Evolutionary conservation across 306 rosid species (phyloP).

Genomic region (Albizia julibrissin): DNA sequence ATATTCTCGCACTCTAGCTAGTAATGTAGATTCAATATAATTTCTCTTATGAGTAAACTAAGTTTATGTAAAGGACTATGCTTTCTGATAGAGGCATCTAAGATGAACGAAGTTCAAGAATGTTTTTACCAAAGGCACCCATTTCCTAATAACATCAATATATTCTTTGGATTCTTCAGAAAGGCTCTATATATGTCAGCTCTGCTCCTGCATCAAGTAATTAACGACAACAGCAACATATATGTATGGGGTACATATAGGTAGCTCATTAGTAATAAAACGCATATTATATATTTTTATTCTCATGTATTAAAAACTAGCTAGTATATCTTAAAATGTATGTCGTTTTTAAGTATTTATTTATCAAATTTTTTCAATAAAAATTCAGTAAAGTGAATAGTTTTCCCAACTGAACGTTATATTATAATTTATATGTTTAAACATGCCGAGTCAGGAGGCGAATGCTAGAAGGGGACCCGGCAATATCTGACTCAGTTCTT

Average conservation of each 20-base stretch:
- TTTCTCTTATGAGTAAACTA: no score
- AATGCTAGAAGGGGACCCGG: background rate
- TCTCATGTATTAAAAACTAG: background rate
- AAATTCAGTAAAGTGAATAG: background rate
- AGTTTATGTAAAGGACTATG: background rate
- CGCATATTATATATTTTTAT: background rate
- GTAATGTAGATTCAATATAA: no score
- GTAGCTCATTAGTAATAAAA: background rate
- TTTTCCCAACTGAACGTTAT: background rate
- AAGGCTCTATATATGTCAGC: background rate
- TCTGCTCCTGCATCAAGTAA: background rate
- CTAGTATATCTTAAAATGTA: background rate
- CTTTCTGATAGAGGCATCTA: background rate
- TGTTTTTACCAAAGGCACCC: background rate
- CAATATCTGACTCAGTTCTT: background rate
- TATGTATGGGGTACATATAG: background rate
- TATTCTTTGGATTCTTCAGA: background rate
- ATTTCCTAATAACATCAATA: background rate
- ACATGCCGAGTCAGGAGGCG: background rate
- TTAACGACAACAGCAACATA: background rate
- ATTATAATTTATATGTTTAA: background rate
- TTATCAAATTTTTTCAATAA: background rate
- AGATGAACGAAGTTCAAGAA: background rate
- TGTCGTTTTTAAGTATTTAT: background rate
- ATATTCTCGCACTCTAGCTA: no score